A percentile compares a stretch with the other conserved stretches of the same genome.
Evolutionary conservation across 768 basidiomycete species (phyloP).

Genomic region (Lactarius akahatsu): DNA sequence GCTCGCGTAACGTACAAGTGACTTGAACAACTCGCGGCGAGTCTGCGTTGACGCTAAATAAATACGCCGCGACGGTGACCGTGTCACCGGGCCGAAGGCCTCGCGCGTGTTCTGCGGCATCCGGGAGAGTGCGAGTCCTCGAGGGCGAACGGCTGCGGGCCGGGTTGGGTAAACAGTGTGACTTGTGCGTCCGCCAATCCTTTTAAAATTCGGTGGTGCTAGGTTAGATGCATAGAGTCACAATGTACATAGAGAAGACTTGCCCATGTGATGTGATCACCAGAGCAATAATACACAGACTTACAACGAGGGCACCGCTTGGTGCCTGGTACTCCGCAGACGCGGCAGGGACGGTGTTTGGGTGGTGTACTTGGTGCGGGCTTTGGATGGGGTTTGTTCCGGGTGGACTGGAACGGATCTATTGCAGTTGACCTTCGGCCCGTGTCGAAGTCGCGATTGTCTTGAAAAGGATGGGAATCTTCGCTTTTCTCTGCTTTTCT

Average conservation of each 20-base stretch:
- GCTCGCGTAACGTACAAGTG: slow-evolving; percentile 15
- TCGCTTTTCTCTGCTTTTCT: slow-evolving; percentile 9
- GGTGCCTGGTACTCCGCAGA: slow-evolving; percentile 22
- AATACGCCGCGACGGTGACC: slow-evolving; percentile 18
- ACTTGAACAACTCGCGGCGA: slow-evolving; percentile 20
- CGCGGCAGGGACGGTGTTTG: slow-evolving; percentile 22
- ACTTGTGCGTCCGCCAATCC: slow-evolving; percentile 23
- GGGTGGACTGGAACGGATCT: slow-evolving; percentile 7
- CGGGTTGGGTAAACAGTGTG: slow-evolving; percentile 20
- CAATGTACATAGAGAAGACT: background rate
- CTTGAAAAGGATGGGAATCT: background rate
- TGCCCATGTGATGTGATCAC: slow-evolving; percentile 19
- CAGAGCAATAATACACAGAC: slow-evolving; percentile 25
- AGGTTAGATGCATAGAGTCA: background rate
- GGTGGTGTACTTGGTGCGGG: slow-evolving; percentile 12
- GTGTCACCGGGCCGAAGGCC: slow-evolving; percentile 22
- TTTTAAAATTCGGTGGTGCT: background rate
- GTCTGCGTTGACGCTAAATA: slow-evolving; percentile 22
- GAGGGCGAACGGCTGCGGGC: slow-evolving; percentile 24
- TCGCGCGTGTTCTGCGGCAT: slow-evolving; percentile 13
- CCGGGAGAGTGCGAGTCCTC: slow-evolving; percentile 18
- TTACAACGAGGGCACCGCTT: slow-evolving; percentile 24
- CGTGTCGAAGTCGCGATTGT: background rate
- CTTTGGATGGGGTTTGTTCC: slow-evolving; percentile 11
- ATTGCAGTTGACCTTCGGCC: background rate